Conservation (phyloP, 2,329 filamentous ascomycete species). For the Gyromitra esculenta region DNA sequence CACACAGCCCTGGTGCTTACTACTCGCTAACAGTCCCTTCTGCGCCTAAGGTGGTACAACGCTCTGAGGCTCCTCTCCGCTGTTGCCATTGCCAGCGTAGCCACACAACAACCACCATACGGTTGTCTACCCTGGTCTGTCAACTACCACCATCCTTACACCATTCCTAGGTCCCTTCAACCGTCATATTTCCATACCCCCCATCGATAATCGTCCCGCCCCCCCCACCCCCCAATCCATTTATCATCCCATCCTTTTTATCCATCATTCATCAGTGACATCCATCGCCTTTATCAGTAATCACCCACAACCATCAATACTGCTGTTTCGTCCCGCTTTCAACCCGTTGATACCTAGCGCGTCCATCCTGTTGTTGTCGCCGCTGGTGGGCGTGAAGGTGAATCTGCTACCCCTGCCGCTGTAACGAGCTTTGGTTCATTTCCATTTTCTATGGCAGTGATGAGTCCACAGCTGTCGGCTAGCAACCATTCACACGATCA, state of each 20-base stretch:
- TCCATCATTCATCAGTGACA: slow-evolving; percentile 33
- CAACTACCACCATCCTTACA: slow-evolving; percentile 16
- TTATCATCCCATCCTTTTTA: slow-evolving; percentile 15
- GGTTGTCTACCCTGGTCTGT: slow-evolving; percentile 24
- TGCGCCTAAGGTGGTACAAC: slow-evolving; percentile 44
- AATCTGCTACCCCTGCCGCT: slow-evolving; percentile 41
- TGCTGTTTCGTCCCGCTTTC: slow-evolving; percentile 19
- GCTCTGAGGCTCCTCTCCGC: slow-evolving; percentile 42
- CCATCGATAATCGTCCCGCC: slow-evolving; percentile 34
- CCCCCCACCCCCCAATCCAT: neutral
- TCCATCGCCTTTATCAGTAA: slow-evolving; percentile 28
- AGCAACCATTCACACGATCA: slow-evolving; percentile 59
- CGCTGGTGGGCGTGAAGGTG: slow-evolving; percentile 52
- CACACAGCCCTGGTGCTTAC: slow-evolving; percentile 40
- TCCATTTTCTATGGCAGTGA: slow-evolving; percentile 59
- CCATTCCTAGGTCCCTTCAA: slow-evolving; percentile 11
- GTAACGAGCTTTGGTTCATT: slow-evolving; percentile 50
- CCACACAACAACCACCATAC: slow-evolving; percentile 36
- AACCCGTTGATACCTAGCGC: slow-evolving; percentile 34
- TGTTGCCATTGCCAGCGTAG: slow-evolving; percentile 40
- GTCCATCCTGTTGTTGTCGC: slow-evolving; percentile 48
- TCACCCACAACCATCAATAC: slow-evolving; percentile 23
- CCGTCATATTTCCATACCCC: slow-evolving; percentile 6
- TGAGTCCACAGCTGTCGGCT: slow-evolving; percentile 58
- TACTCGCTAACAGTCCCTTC: slow-evolving; percentile 36